Evolutionary conservation across 2,329 filamentous ascomycete species (phyloP).

Genomic region (Magnaporthiopsis incrustans): DNA sequence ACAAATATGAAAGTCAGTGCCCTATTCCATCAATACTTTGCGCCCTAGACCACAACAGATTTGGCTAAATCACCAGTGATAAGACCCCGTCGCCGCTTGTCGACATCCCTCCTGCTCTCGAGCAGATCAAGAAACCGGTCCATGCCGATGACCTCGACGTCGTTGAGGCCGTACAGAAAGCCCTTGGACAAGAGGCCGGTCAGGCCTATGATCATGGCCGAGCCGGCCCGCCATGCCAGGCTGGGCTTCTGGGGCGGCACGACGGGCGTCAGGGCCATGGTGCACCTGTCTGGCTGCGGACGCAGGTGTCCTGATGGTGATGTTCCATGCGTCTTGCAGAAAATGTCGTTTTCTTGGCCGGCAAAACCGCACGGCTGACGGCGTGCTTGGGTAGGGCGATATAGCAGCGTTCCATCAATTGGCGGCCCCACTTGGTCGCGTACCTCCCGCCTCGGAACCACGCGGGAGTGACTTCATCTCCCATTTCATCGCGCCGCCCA

Average conservation of each 20-base stretch:
- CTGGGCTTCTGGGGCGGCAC: conserved; percentile 36
- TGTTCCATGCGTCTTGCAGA: background rate
- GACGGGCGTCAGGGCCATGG: conserved; percentile 3
- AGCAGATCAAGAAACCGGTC: conserved; percentile 67
- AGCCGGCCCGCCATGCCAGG: conserved; percentile 63
- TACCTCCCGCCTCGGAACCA: too few species aligned
- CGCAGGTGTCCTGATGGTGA: background rate
- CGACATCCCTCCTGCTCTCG: conserved; percentile 61
- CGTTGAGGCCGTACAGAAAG: conserved; percentile 70
- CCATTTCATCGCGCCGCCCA: background rate
- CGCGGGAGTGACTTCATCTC: too few species aligned
- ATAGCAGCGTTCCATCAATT: too few species aligned
- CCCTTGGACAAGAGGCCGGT: conserved; percentile 62
- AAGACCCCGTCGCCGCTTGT: conserved; percentile 63
- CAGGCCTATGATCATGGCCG: conserved; percentile 65
- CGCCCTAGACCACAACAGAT: conserved; percentile 1
- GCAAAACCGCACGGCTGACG: background rate
- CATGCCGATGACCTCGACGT: conserved; percentile 68
- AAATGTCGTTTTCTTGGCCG: background rate
- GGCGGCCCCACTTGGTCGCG: too few species aligned
- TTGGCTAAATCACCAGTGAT: conserved; percentile 57
- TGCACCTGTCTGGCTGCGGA: background rate
- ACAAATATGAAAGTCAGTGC: conserved; percentile 9
- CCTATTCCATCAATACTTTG: background rate
- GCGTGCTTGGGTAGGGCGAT: too few species aligned